Evolutionary conservation across 1,284 basidiomycete species (phyloP).

Genomic region (Meira nashicola): DNA sequence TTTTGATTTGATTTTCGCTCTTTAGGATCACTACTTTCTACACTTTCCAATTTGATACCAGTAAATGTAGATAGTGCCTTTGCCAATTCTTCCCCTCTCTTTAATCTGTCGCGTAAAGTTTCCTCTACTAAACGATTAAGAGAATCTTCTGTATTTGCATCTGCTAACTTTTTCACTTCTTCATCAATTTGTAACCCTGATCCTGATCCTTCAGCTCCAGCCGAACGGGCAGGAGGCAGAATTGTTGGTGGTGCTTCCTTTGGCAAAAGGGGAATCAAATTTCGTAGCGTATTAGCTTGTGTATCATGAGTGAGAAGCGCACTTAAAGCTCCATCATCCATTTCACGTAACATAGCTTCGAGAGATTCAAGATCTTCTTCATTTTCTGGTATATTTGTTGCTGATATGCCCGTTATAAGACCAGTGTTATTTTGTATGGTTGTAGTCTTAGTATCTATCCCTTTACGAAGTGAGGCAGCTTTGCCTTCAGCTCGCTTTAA

Average conservation of each 20-base stretch:
- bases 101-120: not conserved
- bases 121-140: not conserved
- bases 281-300: not conserved
- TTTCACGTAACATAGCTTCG: not conserved
- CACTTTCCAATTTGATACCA: not conserved
- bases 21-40: not conserved
- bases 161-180: not conserved
- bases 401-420: no score
- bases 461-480: no score
- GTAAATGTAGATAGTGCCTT: not conserved
- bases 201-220: not conserved
- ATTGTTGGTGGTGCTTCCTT: not conserved
- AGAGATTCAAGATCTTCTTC: not conserved
- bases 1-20: not conserved
- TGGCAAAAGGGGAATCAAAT: not conserved
- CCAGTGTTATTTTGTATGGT: no score
- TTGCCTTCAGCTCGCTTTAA: no score
- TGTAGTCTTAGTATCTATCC: no score
- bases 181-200: not conserved
- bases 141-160: not conserved
- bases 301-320: not conserved
- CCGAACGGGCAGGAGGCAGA: not conserved
- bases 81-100: not conserved
- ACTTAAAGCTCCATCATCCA: constrained; percentile 2
- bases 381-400: no score